Base-by-base conservation (phyloP, 164 flowering plant species). In the Aristolochia contorta region DNA sequence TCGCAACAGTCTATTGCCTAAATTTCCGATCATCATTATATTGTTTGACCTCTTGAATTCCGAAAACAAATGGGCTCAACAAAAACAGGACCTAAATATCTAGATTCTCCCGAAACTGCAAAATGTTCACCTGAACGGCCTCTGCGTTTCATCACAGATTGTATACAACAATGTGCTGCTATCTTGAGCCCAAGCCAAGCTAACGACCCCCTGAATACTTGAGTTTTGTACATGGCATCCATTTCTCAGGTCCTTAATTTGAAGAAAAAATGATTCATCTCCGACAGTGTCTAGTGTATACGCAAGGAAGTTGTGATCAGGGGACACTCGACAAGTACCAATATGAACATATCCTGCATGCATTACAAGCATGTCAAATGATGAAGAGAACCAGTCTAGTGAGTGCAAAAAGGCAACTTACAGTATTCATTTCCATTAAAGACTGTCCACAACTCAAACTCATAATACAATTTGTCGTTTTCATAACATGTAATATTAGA, bases 111-210 rank as follows among this genome's bases (percentile, higher is more conserved):
- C 1, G 30, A 27, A 27, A 27, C 30, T 27, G 43, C 43, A 37
- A 37, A 37, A 10, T 37, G 12, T 37, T 4, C 43, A 72, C 98
- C 91, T 83, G 84, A 72, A 73, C 69, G 96, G 98, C 24, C 97
- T 72, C 59, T 82, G 94, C 58, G 78, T 84, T 56, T 83, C 84
- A 71, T 93, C 92, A 41, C 77, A 74, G 23, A 78, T 59, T 1
- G 97, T 93, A 59, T 87, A 87, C 61, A 89, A 82, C 68, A 93
- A 64, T 46, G 74, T 75, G 55, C 59, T 67, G 61, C 89, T 57
- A 66, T 89, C 86, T 67, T 72, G 74, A 49, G 87, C 91, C 98
- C 98, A 93, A 61, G 89, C 98, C 81, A 93, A 69, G 77, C 92
- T 93, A 61, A 87, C 89, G 73, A 89, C 94, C 16, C 86, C 85